Base-by-base conservation (phyloP, 306 rosid genomes). In the Carpinus viminea region DNA sequence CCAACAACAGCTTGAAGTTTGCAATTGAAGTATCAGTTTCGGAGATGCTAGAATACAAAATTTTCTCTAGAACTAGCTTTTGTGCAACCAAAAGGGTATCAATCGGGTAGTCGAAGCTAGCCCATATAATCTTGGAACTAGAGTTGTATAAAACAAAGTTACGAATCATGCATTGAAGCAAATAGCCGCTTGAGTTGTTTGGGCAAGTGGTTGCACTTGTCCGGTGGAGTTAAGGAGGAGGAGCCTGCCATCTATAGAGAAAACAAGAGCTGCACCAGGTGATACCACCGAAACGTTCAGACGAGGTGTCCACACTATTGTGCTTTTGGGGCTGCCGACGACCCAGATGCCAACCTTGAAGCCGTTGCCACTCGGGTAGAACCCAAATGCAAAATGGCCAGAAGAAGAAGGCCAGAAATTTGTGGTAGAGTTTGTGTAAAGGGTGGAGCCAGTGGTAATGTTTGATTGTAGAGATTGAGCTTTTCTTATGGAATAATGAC, bases 391-490 rank as follows among this genome's bases (percentile, higher is more conserved):
- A 65, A 65, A 65, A 34, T 36, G 12, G n/a, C 70, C 48, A 2
- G 70, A 65, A 65, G 47, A 12, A 65, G 70, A 65, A 65, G 48
- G 26, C 70, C 70, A 65, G 48, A 65, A 65, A 36, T 36, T 65
- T 36, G 48, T 26, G 20, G 48, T 65, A 2, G 70, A 16, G 48
- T 65, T 65, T 65, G 70, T 65, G 70, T 17, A 36, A 36, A 36
- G 70, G 48, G 70, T 65, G 48, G 70, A 36, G 47, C 70, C 70
- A 34, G 21, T 36, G 70, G 48, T 36, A 8, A 65, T 65, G 70
- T 64, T 65, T 65, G 12, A 8, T 16, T 36, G 24, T 34, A 45
- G 13, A 1, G 48, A 65, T 36, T 65, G 48, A 17, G 48, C 21
- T 65, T 36, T 65, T 65, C 47, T 65, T 8, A 34, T 12, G 43